A percentile compares a stretch with the other conserved stretches of the same genome.
These are phyloP conservation scores for Ceratobasidium sp. DNA, from an alignment of 1,284 basidiomycete species.

Conservation along the genomic window DNA sequence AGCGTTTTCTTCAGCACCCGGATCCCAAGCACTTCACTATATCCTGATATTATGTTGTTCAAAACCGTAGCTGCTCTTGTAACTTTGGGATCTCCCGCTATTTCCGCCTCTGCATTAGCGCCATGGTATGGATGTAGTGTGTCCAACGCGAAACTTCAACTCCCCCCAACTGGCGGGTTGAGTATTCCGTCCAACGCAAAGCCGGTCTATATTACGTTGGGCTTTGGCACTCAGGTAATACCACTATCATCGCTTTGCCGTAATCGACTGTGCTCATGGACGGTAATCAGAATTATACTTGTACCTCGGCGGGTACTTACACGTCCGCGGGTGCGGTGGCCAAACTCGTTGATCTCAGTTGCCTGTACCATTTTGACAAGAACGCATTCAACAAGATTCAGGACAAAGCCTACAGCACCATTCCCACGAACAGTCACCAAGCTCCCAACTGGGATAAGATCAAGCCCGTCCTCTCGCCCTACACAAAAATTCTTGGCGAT, in stretches of 20 bases:
- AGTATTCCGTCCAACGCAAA: constrained; percentile 6
- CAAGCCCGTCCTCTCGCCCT: constrained; percentile 44
- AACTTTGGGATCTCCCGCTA: background rate
- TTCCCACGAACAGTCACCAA: constrained; percentile 4
- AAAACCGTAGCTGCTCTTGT: background rate
- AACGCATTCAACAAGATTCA: constrained; percentile 53
- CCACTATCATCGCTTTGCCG: background rate
- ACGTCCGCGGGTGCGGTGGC: constrained; percentile 60
- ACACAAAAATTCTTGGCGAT: constrained; percentile 56
- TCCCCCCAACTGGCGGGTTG: background rate
- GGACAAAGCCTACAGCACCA: constrained; percentile 52
- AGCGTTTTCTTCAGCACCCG: too few species aligned
- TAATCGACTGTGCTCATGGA: background rate
- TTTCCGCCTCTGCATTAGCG: background rate
- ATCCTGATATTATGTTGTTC: constrained; percentile 13
- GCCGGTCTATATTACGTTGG: constrained; percentile 57
- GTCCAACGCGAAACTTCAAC: constrained; percentile 1
- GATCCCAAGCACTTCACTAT: too few species aligned
- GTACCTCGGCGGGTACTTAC: constrained; percentile 52
- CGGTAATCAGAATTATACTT: constrained; percentile 58
- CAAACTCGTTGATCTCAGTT: constrained; percentile 66
- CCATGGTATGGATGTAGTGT: constrained; percentile 23
- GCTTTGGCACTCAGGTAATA: constrained; percentile 49
- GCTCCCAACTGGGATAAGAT: constrained; percentile 38
- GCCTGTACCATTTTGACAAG: constrained; percentile 52